phyloP scores from a whole-genome alignment of 2,329 filamentous ascomycete species.

The Bipolaris sorokiniana region DNA sequence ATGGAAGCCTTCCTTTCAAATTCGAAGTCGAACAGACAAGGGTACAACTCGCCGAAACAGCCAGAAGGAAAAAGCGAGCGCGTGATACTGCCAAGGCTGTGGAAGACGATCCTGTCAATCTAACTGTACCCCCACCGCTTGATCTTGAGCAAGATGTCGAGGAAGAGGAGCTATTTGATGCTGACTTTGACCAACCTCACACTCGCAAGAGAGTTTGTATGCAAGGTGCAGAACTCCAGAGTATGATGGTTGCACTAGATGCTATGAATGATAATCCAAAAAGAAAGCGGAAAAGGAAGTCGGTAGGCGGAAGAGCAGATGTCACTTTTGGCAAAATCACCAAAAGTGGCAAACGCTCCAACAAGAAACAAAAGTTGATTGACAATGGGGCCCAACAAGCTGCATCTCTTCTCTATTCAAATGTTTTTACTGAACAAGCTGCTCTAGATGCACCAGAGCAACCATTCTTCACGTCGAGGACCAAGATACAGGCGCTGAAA shows the following conservation, averaged over 20 bases:
- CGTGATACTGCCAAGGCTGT: slow-evolving; percentile 21
- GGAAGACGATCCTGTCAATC: slow-evolving; percentile 18
- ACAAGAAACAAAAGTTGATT: slow-evolving; percentile 26
- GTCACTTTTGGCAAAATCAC: neutral
- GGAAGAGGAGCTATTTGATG: slow-evolving; percentile 17
- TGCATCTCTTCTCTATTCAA: slow-evolving; percentile 33
- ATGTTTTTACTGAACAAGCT: slow-evolving; percentile 46
- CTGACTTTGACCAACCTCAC: slow-evolving; percentile 9
- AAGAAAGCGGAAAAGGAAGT: slow-evolving; percentile 37
- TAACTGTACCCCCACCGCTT: slow-evolving; percentile 20
- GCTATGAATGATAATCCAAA: slow-evolving; percentile 26
- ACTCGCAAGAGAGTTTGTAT: slow-evolving; percentile 18
- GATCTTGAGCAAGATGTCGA: neutral
- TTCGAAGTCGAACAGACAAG: slow-evolving; percentile 41
- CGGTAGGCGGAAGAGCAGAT: no score
- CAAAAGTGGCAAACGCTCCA: slow-evolving; percentile 17
- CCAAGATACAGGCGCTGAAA: slow-evolving; percentile 48
- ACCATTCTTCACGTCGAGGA: slow-evolving; percentile 30
- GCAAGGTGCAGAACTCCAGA: slow-evolving; percentile 34
- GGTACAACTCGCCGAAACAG: slow-evolving; percentile 28
- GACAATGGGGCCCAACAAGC: slow-evolving; percentile 28
- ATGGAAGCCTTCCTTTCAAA: slow-evolving; percentile 27
- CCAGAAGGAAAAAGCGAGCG: slow-evolving; percentile 22
- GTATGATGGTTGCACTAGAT: slow-evolving; percentile 42
- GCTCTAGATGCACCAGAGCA: slow-evolving; percentile 27